These are phyloP conservation scores for Teratosphaeria gauchensis DNA, from an alignment of 2,329 filamentous ascomycete species.

Conservation along the genomic window DNA sequence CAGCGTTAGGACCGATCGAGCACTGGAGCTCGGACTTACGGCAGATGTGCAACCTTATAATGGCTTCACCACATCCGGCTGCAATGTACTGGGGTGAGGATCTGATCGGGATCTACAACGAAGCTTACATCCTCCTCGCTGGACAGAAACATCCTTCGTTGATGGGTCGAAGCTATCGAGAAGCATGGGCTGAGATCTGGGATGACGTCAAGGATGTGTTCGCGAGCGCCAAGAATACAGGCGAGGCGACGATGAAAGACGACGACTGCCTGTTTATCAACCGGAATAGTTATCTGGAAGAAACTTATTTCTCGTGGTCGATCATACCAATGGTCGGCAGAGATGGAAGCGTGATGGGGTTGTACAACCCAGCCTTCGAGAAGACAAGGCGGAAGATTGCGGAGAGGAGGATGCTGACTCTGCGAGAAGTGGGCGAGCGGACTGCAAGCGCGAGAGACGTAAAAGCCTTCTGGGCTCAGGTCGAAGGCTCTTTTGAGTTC, in stretches of 20 bases:
- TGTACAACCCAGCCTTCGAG: constrained; percentile 75
- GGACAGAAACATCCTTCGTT: constrained; percentile 66
- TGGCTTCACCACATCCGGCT: constrained; percentile 58
- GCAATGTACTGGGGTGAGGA: constrained; percentile 63
- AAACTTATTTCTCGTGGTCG: constrained; percentile 75
- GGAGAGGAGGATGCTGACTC: constrained; percentile 67
- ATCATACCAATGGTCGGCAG: constrained; percentile 67
- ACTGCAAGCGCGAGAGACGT: constrained; percentile 64
- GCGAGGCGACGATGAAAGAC: constrained; percentile 75
- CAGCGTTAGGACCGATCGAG: constrained; percentile 65
- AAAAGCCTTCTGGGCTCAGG: constrained; percentile 62
- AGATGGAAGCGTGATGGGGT: constrained; percentile 54
- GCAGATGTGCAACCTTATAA: constrained; percentile 71
- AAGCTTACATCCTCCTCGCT: constrained; percentile 60
- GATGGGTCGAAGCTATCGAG: constrained; percentile 61
- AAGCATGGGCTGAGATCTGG: constrained; percentile 69
- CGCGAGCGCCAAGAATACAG: constrained; percentile 54
- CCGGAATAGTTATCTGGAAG: constrained; percentile 61
- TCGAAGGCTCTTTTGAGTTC: constrained; percentile 58
- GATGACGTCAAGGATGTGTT: constrained; percentile 60
- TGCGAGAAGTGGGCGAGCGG: constrained; percentile 67
- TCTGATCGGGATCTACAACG: constrained; percentile 60
- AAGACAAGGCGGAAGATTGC: constrained; percentile 70
- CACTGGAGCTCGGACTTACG: constrained; percentile 59
- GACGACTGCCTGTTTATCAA: constrained; percentile 68